These are phyloP conservation scores for Ascochyta lentis DNA, from an alignment of 2,329 filamentous ascomycete genomes.

Conservation along the genomic window DNA sequence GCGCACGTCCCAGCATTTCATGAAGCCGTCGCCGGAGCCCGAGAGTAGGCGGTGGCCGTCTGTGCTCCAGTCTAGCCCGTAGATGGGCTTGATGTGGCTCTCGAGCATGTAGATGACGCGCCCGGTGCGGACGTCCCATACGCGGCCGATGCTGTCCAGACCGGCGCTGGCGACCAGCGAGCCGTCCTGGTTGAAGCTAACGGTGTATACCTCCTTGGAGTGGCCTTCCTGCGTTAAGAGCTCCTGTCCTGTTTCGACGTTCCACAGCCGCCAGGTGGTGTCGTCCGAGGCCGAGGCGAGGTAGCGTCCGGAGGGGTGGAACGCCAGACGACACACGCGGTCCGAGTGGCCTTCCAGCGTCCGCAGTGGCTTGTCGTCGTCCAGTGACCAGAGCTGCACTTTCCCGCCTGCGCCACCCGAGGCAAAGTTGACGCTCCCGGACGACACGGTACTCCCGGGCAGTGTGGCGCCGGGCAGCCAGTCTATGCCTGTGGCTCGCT, in stretches of 20 bases:
- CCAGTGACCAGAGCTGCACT: constrained; percentile 88
- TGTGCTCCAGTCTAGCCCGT: constrained; percentile 88
- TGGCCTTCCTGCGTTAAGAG: constrained; percentile 92
- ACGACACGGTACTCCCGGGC: constrained; percentile 71
- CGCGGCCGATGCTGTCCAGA: constrained; percentile 88
- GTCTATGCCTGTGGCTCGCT: constrained; percentile 85
- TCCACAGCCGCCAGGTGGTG: constrained; percentile 96
- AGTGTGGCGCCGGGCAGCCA: constrained; percentile 88
- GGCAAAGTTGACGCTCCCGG: constrained; percentile 80
- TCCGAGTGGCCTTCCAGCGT: constrained; percentile 84
- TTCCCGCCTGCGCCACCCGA: constrained; percentile 89
- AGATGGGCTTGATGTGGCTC: constrained; percentile 91
- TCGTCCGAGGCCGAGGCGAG: constrained; percentile 94
- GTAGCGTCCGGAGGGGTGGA: constrained; percentile 90
- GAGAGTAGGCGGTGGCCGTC: constrained; percentile 94
- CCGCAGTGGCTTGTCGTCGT: constrained; percentile 81
- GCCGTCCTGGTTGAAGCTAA: constrained; percentile 90
- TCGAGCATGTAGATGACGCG: constrained; percentile 96
- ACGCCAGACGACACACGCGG: constrained; percentile 89
- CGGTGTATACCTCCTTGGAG: constrained; percentile 87
- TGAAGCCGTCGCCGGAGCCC: constrained; percentile 90
- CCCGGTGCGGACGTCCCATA: constrained; percentile 94
- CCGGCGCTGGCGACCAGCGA: constrained; percentile 91
- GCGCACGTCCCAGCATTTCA: constrained; percentile 97
- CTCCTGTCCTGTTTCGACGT: constrained; percentile 84